phyloP scores from a whole-genome alignment of 106 monocot species.

The Dioscorea zingiberensis region DNA sequence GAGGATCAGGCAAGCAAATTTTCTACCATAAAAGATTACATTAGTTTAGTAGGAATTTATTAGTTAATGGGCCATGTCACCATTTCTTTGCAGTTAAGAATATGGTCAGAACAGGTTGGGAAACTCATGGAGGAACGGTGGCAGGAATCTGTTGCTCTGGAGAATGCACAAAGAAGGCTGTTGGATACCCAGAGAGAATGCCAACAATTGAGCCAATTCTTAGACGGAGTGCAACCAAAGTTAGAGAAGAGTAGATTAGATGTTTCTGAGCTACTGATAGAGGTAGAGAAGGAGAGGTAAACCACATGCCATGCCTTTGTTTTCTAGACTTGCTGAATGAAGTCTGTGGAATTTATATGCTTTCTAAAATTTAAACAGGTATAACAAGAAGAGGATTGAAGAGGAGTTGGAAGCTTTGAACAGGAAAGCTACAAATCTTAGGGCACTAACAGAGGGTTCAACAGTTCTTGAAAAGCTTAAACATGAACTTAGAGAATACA shows the following conservation, averaged over 20 bases:
- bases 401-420: constrained; percentile 48
- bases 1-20: constrained; percentile 70
- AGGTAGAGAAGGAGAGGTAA: constrained; percentile 88
- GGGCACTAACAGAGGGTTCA: constrained; percentile 34
- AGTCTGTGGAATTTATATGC: background rate
- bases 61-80: background rate
- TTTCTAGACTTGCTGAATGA: background rate
- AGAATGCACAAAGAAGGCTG: constrained; percentile 47
- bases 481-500: constrained; percentile 55
- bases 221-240: constrained; percentile 40
- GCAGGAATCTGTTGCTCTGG: constrained; percentile 40
- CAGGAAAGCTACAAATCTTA: constrained; percentile 41
- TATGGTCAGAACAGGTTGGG: constrained; percentile 58
- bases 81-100: constrained; percentile 40
- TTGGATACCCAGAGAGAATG: constrained; percentile 50
- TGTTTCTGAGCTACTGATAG: constrained; percentile 56
- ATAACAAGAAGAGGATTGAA: constrained; percentile 57
- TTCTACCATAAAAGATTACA: background rate
- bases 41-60: no score
- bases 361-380: constrained; percentile 24
- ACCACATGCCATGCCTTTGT: background rate
- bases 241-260: constrained; percentile 39
- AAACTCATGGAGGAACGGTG: constrained; percentile 55
- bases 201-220: constrained; percentile 31
- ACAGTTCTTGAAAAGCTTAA: constrained; percentile 47